Base-by-base conservation (phyloP, 805 yeast genomes). In the Metschnikowia lunata region DNA sequence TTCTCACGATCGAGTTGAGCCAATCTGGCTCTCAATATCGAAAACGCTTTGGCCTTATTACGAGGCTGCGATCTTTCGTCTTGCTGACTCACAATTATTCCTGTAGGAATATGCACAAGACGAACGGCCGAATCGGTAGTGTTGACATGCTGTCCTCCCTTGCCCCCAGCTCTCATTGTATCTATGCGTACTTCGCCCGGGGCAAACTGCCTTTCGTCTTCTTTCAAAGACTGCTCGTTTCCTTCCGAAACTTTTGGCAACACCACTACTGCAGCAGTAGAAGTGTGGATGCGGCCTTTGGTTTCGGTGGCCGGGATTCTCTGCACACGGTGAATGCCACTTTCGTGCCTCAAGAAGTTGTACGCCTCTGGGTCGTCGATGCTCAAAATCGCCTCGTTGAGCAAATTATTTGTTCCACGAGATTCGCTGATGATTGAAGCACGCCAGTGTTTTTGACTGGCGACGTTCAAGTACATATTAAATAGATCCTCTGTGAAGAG, bases 101-200 rank as follows among this genome's bases (percentile, higher is more conserved):
- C 97, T 0, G 96, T 82, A 5, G 98, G 97, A 12, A 85, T 71
- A 66, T 93, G 99, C 1, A 91, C 88, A 26, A 93, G 68, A 55
- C 99, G 75, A 11, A 93, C 98, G 0, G 99, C 99, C 1, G 97
- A 88, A 60, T 91, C 98, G 0, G 98, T 93, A 11, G 96, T 91
- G 60, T 91, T 91, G 31, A 91, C 99, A 60, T 91, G 98, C 68
- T 91, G 99, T 0, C 99, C 99, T 45, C 99, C 99, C 51, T 93
- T 85, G 3, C 99, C 99, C 44, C 96, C 82, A 0, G 98, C 88
- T 54, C 99, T 75, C 96, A 91, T 93, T n/a, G 93, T 89, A 61
- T 93, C 99, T 4, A 93, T 81, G 45, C 97, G 75, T 18, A 93
- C 81, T 56, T 93, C 99, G 2, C 86, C 95, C 0, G 90, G 87